These are phyloP conservation scores for Silene latifolia DNA, from an alignment of 148 eudicot genomes.

Conservation along the genomic window DNA sequence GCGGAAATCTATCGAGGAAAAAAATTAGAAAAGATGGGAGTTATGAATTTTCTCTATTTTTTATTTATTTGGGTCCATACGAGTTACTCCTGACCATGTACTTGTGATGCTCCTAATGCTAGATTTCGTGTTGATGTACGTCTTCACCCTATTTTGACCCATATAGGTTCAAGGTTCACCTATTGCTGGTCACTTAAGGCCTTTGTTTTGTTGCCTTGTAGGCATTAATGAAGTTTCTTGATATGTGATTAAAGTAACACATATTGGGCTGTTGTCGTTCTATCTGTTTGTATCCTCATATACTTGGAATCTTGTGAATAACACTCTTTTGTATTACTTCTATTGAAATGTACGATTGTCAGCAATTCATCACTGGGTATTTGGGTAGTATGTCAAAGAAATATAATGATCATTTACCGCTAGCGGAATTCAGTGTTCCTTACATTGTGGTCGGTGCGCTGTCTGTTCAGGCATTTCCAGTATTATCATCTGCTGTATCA, in stretches of 20 bases:
- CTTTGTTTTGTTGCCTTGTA: neutral
- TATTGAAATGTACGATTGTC: neutral
- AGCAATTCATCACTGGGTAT: neutral
- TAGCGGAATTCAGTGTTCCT: neutral
- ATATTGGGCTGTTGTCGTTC: neutral
- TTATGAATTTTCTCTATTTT: too few relatives aligned
- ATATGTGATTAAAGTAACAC: neutral
- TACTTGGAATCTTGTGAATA: neutral
- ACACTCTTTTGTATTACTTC: neutral
- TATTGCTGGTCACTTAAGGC: too few relatives aligned
- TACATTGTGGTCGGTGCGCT: slow-evolving; percentile 11
- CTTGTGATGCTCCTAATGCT: too few relatives aligned
- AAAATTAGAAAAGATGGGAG: too few relatives aligned
- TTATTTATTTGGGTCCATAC: too few relatives aligned
- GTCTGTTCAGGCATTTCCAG: slow-evolving; percentile 58
- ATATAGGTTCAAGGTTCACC: too few relatives aligned
- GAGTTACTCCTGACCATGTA: too few relatives aligned
- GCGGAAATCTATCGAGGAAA: too few relatives aligned
- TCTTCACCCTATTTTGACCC: too few relatives aligned
- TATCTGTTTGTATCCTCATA: neutral
- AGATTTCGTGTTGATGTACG: too few relatives aligned
- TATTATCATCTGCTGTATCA: slow-evolving; percentile 48
- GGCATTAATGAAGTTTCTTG: neutral
- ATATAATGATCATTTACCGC: neutral
- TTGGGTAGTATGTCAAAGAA: neutral